Percentiles rank a stretch among this genome's conserved stretches.
phyloP scores from a whole-genome alignment of 2,329 filamentous ascomycete genomes.

The Sporothrix sp. region DNA sequence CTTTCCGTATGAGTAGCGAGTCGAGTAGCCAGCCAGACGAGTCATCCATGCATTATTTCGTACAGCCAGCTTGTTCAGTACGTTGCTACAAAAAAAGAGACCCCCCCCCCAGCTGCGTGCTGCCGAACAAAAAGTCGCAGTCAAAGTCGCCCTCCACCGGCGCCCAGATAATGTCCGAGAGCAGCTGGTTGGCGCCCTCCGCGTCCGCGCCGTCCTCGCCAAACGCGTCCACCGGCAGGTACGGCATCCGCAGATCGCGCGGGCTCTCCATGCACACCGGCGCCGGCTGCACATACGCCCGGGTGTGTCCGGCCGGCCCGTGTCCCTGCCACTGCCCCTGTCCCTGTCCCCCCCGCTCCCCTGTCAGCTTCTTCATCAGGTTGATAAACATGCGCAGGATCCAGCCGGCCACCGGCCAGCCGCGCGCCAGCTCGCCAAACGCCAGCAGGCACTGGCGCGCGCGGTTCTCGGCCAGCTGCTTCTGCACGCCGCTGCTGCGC shows the following conservation, averaged over 20 bases:
- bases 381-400: slow-evolving; percentile 3
- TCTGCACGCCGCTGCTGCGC: not conserved
- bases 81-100: not conserved
- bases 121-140: slow-evolving; percentile 5
- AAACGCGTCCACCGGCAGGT: not conserved
- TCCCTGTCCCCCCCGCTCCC: not conserved
- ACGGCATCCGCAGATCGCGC: not conserved
- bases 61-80: not conserved
- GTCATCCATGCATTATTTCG: not conserved
- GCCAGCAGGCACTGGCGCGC: slow-evolving; percentile 3
- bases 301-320: too few species aligned
- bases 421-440: slow-evolving; percentile 1
- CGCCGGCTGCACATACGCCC: too few species aligned
- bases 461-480: slow-evolving; percentile 5
- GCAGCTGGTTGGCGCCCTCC: not conserved
- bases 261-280: not conserved
- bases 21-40: too few species aligned
- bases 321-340: too few species aligned
- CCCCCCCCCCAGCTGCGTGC: not conserved
- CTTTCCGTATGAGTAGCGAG: too few species aligned
- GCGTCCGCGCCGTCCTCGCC: not conserved
- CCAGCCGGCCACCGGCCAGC: slow-evolving; percentile 3
- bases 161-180: slow-evolving; percentile 5
- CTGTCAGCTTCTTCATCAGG: slow-evolving; percentile 5
- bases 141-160: slow-evolving; percentile 3